phyloP scores from a whole-genome alignment of 257 asterid species.

The Solanum chmielewskii region DNA sequence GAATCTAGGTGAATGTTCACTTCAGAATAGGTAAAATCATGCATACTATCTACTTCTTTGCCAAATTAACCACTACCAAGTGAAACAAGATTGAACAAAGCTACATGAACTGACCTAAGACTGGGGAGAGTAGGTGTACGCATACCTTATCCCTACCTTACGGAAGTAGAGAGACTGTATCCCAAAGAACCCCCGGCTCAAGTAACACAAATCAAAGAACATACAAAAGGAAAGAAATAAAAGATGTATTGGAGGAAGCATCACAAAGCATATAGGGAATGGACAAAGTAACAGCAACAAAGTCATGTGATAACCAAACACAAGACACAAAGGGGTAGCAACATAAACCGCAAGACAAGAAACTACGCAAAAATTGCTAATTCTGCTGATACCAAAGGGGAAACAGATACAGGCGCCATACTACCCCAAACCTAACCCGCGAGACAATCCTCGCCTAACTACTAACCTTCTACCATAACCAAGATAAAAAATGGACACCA shows the following conservation, averaged over 20 bases:
- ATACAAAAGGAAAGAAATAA: not conserved
- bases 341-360: not conserved
- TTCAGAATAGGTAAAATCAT: not conserved
- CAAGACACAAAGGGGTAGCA: not conserved
- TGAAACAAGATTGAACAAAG: not conserved
- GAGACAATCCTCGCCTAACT: not conserved
- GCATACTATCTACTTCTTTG: not conserved
- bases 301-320: not conserved
- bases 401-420: not conserved
- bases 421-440: not conserved
- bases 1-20: not conserved
- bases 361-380: not conserved
- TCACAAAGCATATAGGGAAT: not conserved
- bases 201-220: not conserved
- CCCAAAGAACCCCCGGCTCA: not conserved
- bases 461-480: not conserved
- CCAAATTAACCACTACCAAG: not conserved
- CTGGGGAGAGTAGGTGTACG: not conserved
- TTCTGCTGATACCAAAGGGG: not conserved
- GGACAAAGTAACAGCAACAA: not conserved
- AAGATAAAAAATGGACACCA: not conserved
- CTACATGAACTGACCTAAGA: not conserved
- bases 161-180: not conserved
- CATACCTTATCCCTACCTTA: not conserved
- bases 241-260: not conserved